Evolutionary conservation across 352 stramenopile species (phyloP).

Genomic region (Globisporangium cylindrosporum): DNA sequence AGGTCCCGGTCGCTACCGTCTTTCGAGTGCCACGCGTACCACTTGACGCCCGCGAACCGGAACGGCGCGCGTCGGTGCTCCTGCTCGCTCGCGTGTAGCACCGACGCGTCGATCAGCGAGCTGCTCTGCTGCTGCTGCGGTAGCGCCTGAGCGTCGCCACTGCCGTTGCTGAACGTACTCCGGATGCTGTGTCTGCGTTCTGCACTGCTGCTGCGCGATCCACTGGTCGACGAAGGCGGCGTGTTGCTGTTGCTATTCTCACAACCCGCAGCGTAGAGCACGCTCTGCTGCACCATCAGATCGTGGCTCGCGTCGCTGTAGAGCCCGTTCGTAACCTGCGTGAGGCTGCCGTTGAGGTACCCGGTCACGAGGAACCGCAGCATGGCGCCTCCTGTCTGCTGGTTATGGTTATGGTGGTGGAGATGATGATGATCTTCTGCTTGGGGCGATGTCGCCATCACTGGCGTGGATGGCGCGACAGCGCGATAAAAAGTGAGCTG

Average conservation of each 20-base stretch:
- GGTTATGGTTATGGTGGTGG: not conserved
- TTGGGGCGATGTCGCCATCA: not conserved
- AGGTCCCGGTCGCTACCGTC: slow-evolving; percentile 34
- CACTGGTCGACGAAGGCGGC: not conserved
- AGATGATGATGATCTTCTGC: not conserved
- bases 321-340: slow-evolving; percentile 36
- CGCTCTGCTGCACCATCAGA: slow-evolving; percentile 32
- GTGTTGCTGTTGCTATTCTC: not conserved
- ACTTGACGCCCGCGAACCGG: slow-evolving; percentile 59
- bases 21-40: slow-evolving; percentile 36
- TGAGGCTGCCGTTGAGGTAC: slow-evolving; percentile 35
- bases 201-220: not conserved
- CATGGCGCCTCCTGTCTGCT: slow-evolving; percentile 4
- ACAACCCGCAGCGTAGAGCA: slow-evolving; percentile 25
- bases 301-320: slow-evolving; percentile 41
- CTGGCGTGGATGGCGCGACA: slow-evolving; percentile 5
- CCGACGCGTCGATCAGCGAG: slow-evolving; percentile 32
- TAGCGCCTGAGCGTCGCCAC: not conserved
- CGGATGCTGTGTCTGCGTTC: not conserved
- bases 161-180: not conserved
- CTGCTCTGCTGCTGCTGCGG: not conserved
- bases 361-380: slow-evolving; percentile 37
- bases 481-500: slow-evolving; percentile 39
- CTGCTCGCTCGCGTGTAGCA: slow-evolving; percentile 38
- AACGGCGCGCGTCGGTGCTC: slow-evolving; percentile 36